phyloP scores from a whole-genome alignment of 2,329 filamentous ascomycete species.

The Lecanicillium sp. region DNA sequence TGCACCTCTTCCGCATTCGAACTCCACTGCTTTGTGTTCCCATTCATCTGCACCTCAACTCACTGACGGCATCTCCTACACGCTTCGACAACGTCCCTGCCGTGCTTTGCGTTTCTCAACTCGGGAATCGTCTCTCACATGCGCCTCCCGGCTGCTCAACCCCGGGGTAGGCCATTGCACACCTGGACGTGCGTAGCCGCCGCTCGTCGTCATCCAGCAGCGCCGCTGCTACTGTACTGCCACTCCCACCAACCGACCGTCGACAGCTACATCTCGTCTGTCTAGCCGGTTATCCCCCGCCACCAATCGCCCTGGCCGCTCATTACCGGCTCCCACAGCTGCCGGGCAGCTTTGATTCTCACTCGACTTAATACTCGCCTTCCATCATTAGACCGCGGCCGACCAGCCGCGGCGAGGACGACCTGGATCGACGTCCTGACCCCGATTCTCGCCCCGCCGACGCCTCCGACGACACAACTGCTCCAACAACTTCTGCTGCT shows the following conservation, averaged over 20 bases:
- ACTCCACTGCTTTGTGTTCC: too few species aligned
- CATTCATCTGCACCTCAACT: too few species aligned
- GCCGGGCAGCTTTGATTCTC: background rate
- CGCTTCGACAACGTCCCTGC: too few species aligned
- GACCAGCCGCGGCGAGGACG: slow-evolving; percentile 29
- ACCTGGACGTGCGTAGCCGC: too few species aligned
- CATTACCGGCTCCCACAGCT: background rate
- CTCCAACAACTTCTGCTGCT: slow-evolving; percentile 24
- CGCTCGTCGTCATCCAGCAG: too few species aligned
- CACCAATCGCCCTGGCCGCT: background rate
- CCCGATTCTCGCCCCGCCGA: slow-evolving; percentile 23
- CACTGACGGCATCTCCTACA: too few species aligned
- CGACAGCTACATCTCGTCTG: background rate
- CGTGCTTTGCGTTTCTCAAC: too few species aligned
- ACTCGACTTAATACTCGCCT: slow-evolving; percentile 8
- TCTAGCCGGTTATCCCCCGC: background rate
- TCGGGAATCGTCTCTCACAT: too few species aligned
- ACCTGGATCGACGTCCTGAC: slow-evolving; percentile 30
- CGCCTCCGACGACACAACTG: slow-evolving; percentile 53
- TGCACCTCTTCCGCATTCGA: too few species aligned
- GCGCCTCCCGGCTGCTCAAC: too few species aligned
- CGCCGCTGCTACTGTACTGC: background rate
- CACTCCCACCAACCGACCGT: background rate
- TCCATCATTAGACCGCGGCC: slow-evolving; percentile 27
- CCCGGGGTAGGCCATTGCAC: too few species aligned